A percentile compares a stretch with the other conserved stretches of the same genome.
Conservation (phyloP, 805 yeast genomes). For the Spathaspora gorwiae region DNA sequence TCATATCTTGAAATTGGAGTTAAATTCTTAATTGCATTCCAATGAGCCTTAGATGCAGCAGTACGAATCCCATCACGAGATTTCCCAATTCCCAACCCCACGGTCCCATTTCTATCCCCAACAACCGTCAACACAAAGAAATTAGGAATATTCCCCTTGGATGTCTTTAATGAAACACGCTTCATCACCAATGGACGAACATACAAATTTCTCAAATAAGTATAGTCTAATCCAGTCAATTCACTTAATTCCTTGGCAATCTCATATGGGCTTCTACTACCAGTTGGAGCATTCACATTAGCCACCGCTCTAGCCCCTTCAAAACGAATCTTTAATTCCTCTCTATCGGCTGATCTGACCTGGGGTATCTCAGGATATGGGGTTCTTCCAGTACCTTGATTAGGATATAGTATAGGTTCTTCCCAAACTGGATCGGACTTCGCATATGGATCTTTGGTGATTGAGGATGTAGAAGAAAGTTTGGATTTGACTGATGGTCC, state of each 20-base stretch:
- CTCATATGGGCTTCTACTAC: constrained; percentile 16
- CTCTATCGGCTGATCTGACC: constrained; percentile 49
- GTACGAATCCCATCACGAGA: constrained; percentile 70
- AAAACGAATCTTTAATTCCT: constrained; percentile 35
- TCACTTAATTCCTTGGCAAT: constrained; percentile 53
- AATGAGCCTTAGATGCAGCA: constrained; percentile 80
- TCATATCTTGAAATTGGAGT: constrained; percentile 81
- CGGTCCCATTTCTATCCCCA: constrained; percentile 90
- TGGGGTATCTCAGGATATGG: constrained; percentile 59
- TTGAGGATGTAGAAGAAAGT: constrained; percentile 51
- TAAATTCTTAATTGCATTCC: constrained; percentile 89
- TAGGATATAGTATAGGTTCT: constrained; percentile 46
- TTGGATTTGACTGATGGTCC: constrained; percentile 33
- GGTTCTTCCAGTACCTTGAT: constrained; percentile 43
- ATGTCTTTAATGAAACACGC: constrained; percentile 85
- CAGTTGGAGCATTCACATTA: constrained; percentile 8
- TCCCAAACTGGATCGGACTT: constrained; percentile 76
- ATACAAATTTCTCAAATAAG: constrained; percentile 55
- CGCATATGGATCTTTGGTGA: constrained; percentile 56
- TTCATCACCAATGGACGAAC: constrained; percentile 69
- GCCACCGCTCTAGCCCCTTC: constrained; percentile 14
- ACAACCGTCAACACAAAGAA: constrained; percentile 83
- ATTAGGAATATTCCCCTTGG: constrained; percentile 83
- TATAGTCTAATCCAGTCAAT: constrained; percentile 62
- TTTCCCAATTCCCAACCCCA: constrained; percentile 94